phyloP scores from a whole-genome alignment of 2,329 filamentous ascomycete species.

The Aspergillus tanneri region DNA sequence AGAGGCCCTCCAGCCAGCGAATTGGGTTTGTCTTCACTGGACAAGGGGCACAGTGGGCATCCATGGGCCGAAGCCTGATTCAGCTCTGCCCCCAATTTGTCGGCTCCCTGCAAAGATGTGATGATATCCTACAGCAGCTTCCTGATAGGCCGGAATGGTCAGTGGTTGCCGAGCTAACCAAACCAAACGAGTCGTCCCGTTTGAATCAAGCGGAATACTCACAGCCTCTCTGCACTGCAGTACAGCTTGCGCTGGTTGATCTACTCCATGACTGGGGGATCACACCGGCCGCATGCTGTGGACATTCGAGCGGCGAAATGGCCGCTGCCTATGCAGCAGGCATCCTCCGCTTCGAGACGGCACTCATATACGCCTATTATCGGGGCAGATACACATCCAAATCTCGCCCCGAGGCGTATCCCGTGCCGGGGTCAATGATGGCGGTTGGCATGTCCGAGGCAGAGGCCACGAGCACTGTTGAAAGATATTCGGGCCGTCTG shows the following conservation, averaged over 20 bases:
- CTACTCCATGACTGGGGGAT: slow-evolving; percentile 34
- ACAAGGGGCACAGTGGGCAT: slow-evolving; percentile 29
- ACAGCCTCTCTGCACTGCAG: slow-evolving; percentile 26
- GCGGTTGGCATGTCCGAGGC: slow-evolving; percentile 29
- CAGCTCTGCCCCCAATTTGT: slow-evolving; percentile 5
- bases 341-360: slow-evolving; percentile 41
- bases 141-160: slow-evolving; percentile 21
- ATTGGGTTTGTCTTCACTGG: slow-evolving; percentile 23
- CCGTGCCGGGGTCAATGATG: slow-evolving; percentile 33
- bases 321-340: slow-evolving; percentile 53
- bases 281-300: slow-evolving; percentile 40
- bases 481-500: slow-evolving; percentile 2
- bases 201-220: slow-evolving; percentile 26
- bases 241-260: slow-evolving; percentile 31
- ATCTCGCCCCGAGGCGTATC: slow-evolving; percentile 10
- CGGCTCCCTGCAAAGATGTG: slow-evolving; percentile 19
- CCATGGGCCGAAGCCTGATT: slow-evolving; percentile 28
- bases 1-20: slow-evolving; percentile 22
- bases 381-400: slow-evolving; percentile 34
- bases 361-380: slow-evolving; percentile 49
- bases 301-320: slow-evolving; percentile 55
- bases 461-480: slow-evolving; percentile 21
- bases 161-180: slow-evolving; percentile 20
- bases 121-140: slow-evolving; percentile 17
- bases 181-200: slow-evolving; percentile 14